Evolutionary conservation across 2,329 filamentous ascomycete genomes (phyloP).

Genomic region (Fusarium verrucosum): DNA sequence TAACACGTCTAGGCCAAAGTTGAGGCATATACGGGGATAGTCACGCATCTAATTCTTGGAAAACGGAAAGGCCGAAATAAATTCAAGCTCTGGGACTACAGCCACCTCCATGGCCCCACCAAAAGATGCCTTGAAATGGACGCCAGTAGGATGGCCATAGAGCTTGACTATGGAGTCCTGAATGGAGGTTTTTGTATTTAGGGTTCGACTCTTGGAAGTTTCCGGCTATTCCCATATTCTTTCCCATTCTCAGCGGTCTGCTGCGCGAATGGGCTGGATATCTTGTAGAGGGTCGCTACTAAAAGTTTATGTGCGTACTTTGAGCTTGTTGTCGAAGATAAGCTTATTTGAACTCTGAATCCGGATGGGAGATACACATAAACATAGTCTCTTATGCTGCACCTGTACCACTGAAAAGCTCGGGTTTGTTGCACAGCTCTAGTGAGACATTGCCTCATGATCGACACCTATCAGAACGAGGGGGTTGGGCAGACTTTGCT

Average conservation of each 20-base stretch:
- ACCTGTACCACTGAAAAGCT: not conserved
- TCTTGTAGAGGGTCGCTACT: not conserved
- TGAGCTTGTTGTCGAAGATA: too few relatives aligned
- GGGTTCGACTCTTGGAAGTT: too few relatives aligned
- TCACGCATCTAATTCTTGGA: not conserved
- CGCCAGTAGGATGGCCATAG: too few relatives aligned
- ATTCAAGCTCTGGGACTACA: not conserved
- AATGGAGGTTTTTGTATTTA: not conserved
- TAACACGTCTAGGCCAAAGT: too few relatives aligned
- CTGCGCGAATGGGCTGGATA: not conserved
- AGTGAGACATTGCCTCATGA: constrained; percentile 14
- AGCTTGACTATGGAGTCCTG: not conserved
- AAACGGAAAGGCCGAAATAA: not conserved
- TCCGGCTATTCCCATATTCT: too few relatives aligned
- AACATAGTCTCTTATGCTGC: not conserved
- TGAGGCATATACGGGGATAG: too few relatives aligned
- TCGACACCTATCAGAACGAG: not conserved
- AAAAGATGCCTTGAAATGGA: not conserved
- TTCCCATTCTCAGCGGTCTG: not conserved
- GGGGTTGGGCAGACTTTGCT: not conserved
- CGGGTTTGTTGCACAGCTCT: not conserved
- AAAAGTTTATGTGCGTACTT: too few relatives aligned
- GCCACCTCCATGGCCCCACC: not conserved
- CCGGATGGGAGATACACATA: too few relatives aligned
- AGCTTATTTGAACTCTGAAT: not conserved